A percentile compares a stretch with the other conserved stretches of the same genome.
phyloP scores from a whole-genome alignment of 257 asterid species.

The Jaltomata sinuosa region DNA sequence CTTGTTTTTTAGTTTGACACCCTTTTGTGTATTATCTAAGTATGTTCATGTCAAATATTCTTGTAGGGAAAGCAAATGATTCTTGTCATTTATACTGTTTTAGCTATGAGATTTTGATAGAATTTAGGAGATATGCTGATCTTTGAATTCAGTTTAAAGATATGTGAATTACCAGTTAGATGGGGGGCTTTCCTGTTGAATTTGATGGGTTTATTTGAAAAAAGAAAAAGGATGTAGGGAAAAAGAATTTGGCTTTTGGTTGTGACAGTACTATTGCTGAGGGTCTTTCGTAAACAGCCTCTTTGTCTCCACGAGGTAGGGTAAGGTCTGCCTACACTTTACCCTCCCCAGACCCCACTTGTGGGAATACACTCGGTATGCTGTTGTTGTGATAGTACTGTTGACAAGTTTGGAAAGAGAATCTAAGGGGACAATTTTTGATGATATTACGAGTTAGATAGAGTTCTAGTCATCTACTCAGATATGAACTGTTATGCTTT shows the following conservation, averaged over 20 bases:
- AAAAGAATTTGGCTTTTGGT: neutral
- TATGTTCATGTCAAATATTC: neutral
- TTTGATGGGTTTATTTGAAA: neutral
- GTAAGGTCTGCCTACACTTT: no score
- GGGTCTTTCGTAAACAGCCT: neutral
- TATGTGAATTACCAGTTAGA: neutral
- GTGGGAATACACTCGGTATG: neutral
- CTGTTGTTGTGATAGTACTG: neutral
- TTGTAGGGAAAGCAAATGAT: neutral
- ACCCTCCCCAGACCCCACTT: neutral
- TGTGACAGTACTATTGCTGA: neutral
- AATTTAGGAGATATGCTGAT: neutral
- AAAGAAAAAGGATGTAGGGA: neutral
- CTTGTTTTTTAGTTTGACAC: neutral
- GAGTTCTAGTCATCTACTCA: neutral
- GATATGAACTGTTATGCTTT: neutral
- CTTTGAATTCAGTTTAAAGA: neutral
- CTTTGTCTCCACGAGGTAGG: no score
- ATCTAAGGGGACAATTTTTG: neutral
- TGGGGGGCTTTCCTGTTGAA: neutral
- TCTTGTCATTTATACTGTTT: neutral
- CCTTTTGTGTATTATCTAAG: neutral
- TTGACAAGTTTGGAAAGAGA: neutral
- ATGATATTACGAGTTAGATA: neutral
- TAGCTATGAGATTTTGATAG: neutral